Base-by-base conservation (phyloP, 306 rosid species). In the Fragaria vesca region DNA sequence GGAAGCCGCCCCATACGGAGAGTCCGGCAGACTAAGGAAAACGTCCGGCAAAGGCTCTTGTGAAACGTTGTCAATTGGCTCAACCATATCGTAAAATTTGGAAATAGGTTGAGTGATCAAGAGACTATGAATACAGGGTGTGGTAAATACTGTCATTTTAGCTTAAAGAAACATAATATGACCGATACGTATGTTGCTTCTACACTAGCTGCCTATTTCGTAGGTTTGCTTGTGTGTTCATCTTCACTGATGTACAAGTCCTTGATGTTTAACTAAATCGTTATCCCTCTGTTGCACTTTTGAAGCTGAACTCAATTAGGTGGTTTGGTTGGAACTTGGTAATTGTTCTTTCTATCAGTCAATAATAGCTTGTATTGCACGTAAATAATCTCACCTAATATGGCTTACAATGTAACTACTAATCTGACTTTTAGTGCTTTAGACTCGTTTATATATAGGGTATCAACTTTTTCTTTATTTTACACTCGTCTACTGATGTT, bases 261-360 rank as follows among this genome's bases (percentile, higher is more conserved):
- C n/a, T 66, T 11, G 71, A 36, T 66, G 48, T 61, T 81, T 60
- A 82, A 86, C 79, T 75, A 81, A 26, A 78, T 21, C 82, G 66
- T 36, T 76, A 81, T 75, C 85, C 74, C 66, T 75, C 54, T 20
- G 82, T 34, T 66, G 67, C 63, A 61, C 66, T 69, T 76, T 48
- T 47, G 66, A 57, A 69, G 70, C 69, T 80, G 55, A 82, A 78
- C 62, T 66, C 3, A 21, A 69, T 73, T 73, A 55, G 74, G 67
- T 57, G 38, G 88, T 55, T 87, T 87, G 77, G 90, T 85, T 87
- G 76, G 85, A 77, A 75, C 71, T 79, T 71, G 80, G 61, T 54
- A 65, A 67, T 48, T 36, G 74, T 82, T 47, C 28, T 63, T 45
- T 71, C 46, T 52, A 48, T 32, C 79, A 24, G 78, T 81, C 77